phyloP scores from a whole-genome alignment of 805 yeast species.

The Schwanniomyces occidentalis region DNA sequence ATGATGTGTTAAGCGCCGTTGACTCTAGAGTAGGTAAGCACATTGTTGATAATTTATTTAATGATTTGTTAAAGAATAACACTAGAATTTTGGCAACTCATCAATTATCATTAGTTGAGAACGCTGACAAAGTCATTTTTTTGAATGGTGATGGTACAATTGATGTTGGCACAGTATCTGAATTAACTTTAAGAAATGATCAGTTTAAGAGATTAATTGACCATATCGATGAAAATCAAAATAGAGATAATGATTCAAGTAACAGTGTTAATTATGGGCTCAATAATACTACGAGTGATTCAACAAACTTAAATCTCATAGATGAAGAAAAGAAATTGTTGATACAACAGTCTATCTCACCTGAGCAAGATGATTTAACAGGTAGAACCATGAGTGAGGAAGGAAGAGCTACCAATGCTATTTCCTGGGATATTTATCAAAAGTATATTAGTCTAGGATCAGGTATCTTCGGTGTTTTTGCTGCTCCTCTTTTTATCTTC shows the following conservation, averaged over 20 bases:
- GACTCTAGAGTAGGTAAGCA: conserved; percentile 45
- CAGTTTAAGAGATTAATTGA: conserved; percentile 55
- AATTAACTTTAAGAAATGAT: conserved; percentile 34
- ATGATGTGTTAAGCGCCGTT: conserved; percentile 47
- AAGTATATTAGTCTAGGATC: conserved; percentile 37
- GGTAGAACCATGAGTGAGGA: conserved; percentile 39
- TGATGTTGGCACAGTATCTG: conserved; percentile 37
- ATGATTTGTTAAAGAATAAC: conserved; percentile 30
- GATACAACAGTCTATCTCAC: conserved; percentile 3
- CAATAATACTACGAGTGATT: conserved; percentile 1
- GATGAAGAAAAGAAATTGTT: conserved; percentile 5
- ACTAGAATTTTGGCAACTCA: conserved; percentile 45
- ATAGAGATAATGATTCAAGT: conserved; percentile 20
- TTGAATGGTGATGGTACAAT: conserved; percentile 43
- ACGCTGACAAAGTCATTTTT: conserved; percentile 39
- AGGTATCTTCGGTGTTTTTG: conserved; percentile 35
- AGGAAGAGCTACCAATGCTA: conserved; percentile 38
- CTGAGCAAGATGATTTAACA: conserved; percentile 8
- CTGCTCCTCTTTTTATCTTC: conserved; percentile 33
- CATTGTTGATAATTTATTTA: conserved; percentile 36
- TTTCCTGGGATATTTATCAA: conserved; percentile 39
- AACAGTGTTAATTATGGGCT: conserved; percentile 1
- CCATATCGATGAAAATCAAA: conserved; percentile 35
- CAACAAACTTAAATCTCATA: background rate
- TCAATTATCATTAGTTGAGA: conserved; percentile 38